Conservation (phyloP, 768 basidiomycete genomes). For the Cubamyces sp. region DNA sequence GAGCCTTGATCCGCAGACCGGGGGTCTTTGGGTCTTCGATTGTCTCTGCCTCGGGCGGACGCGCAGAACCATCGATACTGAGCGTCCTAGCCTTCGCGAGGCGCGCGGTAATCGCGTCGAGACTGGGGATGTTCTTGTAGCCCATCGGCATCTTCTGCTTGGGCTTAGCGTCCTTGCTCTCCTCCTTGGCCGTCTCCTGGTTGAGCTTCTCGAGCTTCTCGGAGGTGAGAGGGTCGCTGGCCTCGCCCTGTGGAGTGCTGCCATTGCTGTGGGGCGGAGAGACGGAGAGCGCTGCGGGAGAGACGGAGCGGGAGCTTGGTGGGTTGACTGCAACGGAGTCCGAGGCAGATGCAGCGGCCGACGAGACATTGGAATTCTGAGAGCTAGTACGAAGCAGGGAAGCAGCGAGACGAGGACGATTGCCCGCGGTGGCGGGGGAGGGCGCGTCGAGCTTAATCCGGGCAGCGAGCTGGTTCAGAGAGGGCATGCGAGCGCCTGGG, state of each 20-base stretch:
- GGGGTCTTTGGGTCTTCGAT: slow-evolving; percentile 85
- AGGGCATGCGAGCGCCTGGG: slow-evolving; percentile 55
- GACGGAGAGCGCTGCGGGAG: slow-evolving; percentile 57
- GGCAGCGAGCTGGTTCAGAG: slow-evolving; percentile 81
- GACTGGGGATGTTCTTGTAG: slow-evolving; percentile 86
- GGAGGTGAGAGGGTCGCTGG: slow-evolving; percentile 61
- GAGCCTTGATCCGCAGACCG: slow-evolving; percentile 64
- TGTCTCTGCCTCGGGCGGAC: slow-evolving; percentile 77
- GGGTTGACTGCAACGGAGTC: slow-evolving; percentile 73
- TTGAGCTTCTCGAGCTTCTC: slow-evolving; percentile 71
- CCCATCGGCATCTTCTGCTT: slow-evolving; percentile 55
- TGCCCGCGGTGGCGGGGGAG: slow-evolving; percentile 40
- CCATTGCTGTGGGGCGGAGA: slow-evolving; percentile 51
- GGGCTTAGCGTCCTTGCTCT: slow-evolving; percentile 32
- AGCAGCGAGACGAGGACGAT: slow-evolving; percentile 75
- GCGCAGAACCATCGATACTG: slow-evolving; percentile 59
- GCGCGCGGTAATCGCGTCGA: slow-evolving; percentile 84
- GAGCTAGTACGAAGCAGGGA: slow-evolving; percentile 66
- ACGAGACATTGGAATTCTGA: slow-evolving; percentile 51
- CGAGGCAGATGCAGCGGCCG: slow-evolving; percentile 38
- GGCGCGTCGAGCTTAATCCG: slow-evolving; percentile 59
- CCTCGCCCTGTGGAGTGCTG: slow-evolving; percentile 41
- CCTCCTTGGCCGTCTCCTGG: slow-evolving; percentile 45
- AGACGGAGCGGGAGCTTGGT: slow-evolving; percentile 67
- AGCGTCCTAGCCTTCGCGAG: slow-evolving; percentile 72